These are phyloP conservation scores for Aethionema arabicum DNA, from an alignment of 345 rosid genomes.

Conservation along the genomic window DNA sequence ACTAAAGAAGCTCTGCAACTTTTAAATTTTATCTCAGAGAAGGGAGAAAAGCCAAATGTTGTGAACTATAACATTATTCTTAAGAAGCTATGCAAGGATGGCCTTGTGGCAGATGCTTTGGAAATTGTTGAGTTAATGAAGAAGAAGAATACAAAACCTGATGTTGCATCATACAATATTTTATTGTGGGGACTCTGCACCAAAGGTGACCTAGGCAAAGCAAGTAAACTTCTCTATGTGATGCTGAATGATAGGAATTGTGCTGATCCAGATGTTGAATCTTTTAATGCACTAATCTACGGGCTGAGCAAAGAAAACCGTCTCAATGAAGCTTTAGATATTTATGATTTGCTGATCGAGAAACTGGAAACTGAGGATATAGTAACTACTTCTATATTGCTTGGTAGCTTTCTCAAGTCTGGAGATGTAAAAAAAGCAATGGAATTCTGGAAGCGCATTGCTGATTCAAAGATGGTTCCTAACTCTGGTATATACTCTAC, in stretches of 20 bases:
- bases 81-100: constrained; percentile 37
- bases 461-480: constrained; percentile 42
- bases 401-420: constrained; percentile 41
- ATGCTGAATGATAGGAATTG: not conserved
- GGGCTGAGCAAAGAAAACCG: constrained; percentile 32
- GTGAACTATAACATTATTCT: too few species aligned
- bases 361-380: too few species aligned
- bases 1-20: constrained; percentile 26
- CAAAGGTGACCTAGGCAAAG: too few species aligned
- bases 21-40: too few species aligned
- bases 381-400: constrained; percentile 28
- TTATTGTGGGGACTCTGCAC: too few species aligned
- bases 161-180: too few species aligned
- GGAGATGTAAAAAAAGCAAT: constrained; percentile 44
- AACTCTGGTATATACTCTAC: constrained; percentile 41
- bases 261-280: constrained; percentile 37
- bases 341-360: too few species aligned
- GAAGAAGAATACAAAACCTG: too few species aligned
- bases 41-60: too few species aligned
- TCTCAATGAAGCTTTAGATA: too few species aligned
- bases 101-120: constrained; percentile 43
- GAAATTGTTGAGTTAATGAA: constrained; percentile 25
- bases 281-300: constrained; percentile 45
- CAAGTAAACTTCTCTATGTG: too few species aligned
- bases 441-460: not conserved